Base-by-base conservation (phyloP, 192 early-diverging fungal genomes). In the Coemansia biformis region DNA sequence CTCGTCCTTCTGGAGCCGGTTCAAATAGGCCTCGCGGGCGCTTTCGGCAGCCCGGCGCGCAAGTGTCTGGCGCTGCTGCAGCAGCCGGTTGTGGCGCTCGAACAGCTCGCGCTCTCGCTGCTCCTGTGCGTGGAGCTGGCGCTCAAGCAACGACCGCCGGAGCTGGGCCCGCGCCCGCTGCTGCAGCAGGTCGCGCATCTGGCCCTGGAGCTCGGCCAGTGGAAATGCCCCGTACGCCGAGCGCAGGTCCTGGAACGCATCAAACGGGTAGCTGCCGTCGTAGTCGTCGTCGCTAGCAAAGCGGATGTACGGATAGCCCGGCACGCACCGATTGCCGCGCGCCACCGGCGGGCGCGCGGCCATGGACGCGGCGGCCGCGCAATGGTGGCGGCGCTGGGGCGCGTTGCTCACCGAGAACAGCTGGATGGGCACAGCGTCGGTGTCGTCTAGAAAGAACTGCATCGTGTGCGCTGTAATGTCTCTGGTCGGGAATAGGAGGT, bases 231-330 rank as follows among this genome's bases (percentile, higher is more conserved):
- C 28, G 50, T 65, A 73, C n/a, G 69, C 69, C 7, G 54, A 49
- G 15, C 69, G 69, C 6, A 73, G 54, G 11, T 63, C 69, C 24
- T 73, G 61, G 48, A 73, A 56, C 0, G 69, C 69, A 33, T 73
- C 69, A 29, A 73, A 73, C 5, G 69, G 62, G 22, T 61, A 73
- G 49, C 57, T 59, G 49, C 60, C 69, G 42, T 65, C 62, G 16
- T 65, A 56, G 26, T 73, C 69, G 46, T 60, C 53, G 33, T 73
- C 69, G 17, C 48, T 33, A 24, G 47, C 35, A 29, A 65, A 63
- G 8, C 54, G 52, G 42, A 73, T 73, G 34, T 64, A 73, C 5
- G 69, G 69, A 30, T 57, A 59, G 14, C 62, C 62, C 0, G 69
- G 69, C 7, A 73, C 62, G 30, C 16, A 50, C 17, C 53, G 50